phyloP scores from a whole-genome alignment of 1,284 basidiomycete species.

The Tilletia caries region DNA sequence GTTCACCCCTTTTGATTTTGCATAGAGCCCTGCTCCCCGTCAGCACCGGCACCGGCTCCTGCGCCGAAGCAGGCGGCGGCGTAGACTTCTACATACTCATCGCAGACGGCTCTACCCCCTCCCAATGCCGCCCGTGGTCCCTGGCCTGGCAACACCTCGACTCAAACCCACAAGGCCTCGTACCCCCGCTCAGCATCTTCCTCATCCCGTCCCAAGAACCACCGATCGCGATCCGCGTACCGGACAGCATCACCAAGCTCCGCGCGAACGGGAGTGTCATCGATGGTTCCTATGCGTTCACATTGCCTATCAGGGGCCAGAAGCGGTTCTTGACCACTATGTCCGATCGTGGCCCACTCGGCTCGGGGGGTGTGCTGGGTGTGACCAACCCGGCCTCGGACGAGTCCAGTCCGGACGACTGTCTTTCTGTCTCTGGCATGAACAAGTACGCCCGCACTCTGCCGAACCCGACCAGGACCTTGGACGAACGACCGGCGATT shows the following conservation, averaged over 20 bases:
- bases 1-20: neutral
- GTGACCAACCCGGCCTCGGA: constrained; percentile 29
- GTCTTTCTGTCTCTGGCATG: constrained; percentile 17
- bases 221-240: constrained; percentile 26
- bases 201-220: constrained; percentile 29
- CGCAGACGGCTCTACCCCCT: neutral
- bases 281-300: constrained; percentile 22
- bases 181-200: constrained; percentile 22
- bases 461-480: neutral
- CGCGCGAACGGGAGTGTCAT: neutral
- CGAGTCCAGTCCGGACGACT: constrained; percentile 27
- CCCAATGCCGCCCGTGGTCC: constrained; percentile 1
- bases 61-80: neutral
- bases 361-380: constrained; percentile 29
- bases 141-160: constrained; percentile 9
- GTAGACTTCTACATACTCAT: constrained; percentile 10
- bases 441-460: neutral
- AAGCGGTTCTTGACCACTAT: constrained; percentile 31
- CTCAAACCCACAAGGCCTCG: neutral
- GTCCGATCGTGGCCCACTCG: constrained; percentile 22
- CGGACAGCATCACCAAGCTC: neutral
- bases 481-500: constrained; percentile 18
- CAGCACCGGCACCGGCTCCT: constrained; percentile 6
- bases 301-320: constrained; percentile 26
- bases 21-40: neutral